Evolutionary conservation across 225 moss, liverwort and hornwort species (phyloP).

Genomic region (Pseudisothecium myosuroides): DNA sequence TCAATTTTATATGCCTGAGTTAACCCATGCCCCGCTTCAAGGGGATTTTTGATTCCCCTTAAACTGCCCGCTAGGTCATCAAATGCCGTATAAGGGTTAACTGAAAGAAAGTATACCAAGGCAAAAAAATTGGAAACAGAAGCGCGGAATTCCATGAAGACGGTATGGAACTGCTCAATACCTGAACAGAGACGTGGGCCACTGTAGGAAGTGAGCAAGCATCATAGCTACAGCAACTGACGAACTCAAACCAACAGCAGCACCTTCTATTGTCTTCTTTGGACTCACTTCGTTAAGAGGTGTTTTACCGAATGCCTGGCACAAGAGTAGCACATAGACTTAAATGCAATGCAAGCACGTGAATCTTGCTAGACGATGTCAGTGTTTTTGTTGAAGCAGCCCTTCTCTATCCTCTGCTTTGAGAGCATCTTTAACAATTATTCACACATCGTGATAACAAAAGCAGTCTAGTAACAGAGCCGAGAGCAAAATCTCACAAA

Average conservation of each 20-base stretch:
- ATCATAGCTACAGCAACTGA: slow-evolving; percentile 60
- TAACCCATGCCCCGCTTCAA: neutral
- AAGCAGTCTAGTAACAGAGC: neutral
- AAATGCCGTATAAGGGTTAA: neutral
- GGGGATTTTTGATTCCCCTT: neutral
- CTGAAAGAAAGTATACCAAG: neutral
- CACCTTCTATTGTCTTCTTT: slow-evolving; percentile 95
- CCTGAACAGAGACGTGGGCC: slow-evolving; percentile 75
- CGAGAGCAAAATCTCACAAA: neutral
- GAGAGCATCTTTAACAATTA: neutral
- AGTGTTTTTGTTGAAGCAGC: neutral
- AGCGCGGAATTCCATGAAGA: neutral
- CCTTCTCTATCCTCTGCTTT: neutral
- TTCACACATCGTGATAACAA: neutral
- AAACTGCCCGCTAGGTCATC: neutral
- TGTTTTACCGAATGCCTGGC: slow-evolving; percentile 77
- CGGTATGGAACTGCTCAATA: neutral
- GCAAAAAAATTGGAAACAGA: neutral
- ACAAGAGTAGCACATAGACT: neutral
- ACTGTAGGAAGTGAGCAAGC: slow-evolving; percentile 78
- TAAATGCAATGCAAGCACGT: neutral
- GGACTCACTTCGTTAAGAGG: slow-evolving; percentile 86
- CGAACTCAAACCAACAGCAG: slow-evolving; percentile 69
- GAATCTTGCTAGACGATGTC: neutral
- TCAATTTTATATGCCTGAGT: neutral